Conservation (phyloP, 139 green algal genomes). For the Astrephomene gubernaculifera region DNA sequence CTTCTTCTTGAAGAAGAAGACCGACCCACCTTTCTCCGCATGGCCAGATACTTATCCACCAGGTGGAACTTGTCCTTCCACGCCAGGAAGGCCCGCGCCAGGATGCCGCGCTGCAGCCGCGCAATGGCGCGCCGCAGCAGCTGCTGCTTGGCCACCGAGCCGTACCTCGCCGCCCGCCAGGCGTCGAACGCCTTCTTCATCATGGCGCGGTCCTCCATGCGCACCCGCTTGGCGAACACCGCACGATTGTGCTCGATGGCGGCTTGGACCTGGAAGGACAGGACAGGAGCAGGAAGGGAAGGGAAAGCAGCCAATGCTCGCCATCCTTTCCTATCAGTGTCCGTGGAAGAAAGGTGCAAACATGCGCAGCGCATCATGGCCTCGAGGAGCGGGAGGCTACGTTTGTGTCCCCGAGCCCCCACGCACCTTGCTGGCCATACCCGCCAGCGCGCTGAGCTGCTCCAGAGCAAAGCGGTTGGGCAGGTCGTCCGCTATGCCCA, state of each 20-base stretch:
- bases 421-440: constrained; percentile 85
- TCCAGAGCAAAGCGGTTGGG: constrained; percentile 82
- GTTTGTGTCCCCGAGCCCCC: no score
- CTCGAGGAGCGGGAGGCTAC: no score
- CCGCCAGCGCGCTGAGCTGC: constrained; percentile 80
- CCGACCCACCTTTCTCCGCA: constrained; percentile 70
- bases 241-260: constrained; percentile 84
- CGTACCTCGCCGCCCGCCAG: constrained; percentile 60
- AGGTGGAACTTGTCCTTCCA: constrained; percentile 78
- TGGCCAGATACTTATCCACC: constrained; percentile 66
- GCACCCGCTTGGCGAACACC: constrained; percentile 75
- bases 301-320: no score
- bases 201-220: constrained; percentile 54
- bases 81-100: constrained; percentile 69
- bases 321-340: no score
- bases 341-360: no score
- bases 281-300: no score
- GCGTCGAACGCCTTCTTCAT: constrained; percentile 62
- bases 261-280: constrained; percentile 81
- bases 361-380: no score
- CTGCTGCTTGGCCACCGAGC: constrained; percentile 63
- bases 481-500: constrained; percentile 82
- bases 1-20: no score
- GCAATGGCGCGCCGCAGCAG: constrained; percentile 60
- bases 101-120: constrained; percentile 52